A percentile compares a stretch with the other conserved stretches of the same genome.
Conservation (phyloP, 257 asterid species). For the Solanum appendiculatum region DNA sequence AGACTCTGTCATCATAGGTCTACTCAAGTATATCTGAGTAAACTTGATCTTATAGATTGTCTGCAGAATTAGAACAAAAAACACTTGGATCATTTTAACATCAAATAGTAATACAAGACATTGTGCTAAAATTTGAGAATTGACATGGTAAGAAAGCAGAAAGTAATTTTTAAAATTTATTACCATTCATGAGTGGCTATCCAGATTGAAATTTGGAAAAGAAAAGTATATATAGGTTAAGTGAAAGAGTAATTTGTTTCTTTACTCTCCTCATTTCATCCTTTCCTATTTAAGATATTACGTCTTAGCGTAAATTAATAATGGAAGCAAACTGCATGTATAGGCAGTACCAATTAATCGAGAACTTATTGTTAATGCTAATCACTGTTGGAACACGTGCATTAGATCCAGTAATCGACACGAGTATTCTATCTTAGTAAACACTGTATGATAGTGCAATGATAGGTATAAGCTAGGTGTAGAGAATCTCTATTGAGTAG, state of each 20-base stretch:
- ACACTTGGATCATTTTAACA: neutral
- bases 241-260: neutral
- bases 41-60: conserved; percentile 80
- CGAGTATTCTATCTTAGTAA: neutral
- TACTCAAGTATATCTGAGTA: conserved; percentile 92
- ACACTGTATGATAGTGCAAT: neutral
- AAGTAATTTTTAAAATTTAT: neutral
- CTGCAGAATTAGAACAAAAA: conserved; percentile 33
- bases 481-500: neutral
- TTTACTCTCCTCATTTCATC: neutral
- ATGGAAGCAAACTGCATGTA: neutral
- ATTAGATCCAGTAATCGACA: neutral
- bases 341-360: neutral
- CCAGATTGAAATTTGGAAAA: neutral
- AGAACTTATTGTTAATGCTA: neutral
- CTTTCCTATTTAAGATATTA: neutral
- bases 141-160: neutral
- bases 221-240: neutral
- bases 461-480: neutral
- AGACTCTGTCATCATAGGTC: conserved; percentile 99
- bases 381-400: neutral
- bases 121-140: neutral
- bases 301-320: neutral
- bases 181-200: neutral
- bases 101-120: neutral